phyloP scores from a whole-genome alignment of 176 grass and related monocot genomes.

The Bonia amplexicaulis region DNA sequence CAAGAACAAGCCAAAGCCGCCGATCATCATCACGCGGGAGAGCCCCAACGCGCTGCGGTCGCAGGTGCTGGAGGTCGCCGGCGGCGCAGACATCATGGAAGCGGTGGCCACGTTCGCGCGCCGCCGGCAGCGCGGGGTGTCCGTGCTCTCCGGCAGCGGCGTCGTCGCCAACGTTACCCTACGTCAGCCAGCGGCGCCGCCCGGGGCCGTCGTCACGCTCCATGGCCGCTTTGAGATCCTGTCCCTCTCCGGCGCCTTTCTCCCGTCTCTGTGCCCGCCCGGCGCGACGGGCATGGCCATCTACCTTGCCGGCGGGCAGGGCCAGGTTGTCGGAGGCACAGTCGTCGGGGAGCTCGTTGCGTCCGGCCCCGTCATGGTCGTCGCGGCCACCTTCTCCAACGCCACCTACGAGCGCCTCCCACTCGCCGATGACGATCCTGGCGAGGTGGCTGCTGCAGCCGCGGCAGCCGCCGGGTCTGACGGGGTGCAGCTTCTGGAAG shows the following conservation, averaged over 20 bases:
- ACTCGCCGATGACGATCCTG: slow-evolving; percentile 46
- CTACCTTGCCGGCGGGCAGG: slow-evolving; percentile 66
- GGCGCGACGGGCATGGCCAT: slow-evolving; percentile 56
- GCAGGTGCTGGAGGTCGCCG: slow-evolving; percentile 66
- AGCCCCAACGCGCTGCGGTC: slow-evolving; percentile 70
- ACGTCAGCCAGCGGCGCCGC: slow-evolving; percentile 54
- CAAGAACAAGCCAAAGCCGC: slow-evolving; percentile 76
- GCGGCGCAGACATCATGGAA: slow-evolving; percentile 72
- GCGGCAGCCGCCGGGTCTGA: slow-evolving; percentile 9
- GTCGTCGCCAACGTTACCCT: slow-evolving; percentile 62
- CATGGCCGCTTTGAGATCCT: slow-evolving; percentile 83
- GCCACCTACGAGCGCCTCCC: slow-evolving; percentile 71
- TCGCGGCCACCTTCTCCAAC: slow-evolving; percentile 70
- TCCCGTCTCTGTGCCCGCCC: slow-evolving; percentile 55
- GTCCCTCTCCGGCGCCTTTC: slow-evolving; percentile 66
- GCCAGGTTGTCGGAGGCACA: slow-evolving; percentile 71
- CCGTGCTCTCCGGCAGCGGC: slow-evolving; percentile 68
- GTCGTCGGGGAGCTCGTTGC: slow-evolving; percentile 61
- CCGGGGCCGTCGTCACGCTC: slow-evolving; percentile 51
- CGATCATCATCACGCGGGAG: slow-evolving; percentile 70
- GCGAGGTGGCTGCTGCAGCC: background rate
- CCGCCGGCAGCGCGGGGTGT: slow-evolving; percentile 66
- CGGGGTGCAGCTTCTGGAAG: slow-evolving; percentile 20
- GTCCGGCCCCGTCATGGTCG: slow-evolving; percentile 65
- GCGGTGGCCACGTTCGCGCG: slow-evolving; percentile 48